Percentiles rank a stretch among this genome's conserved stretches.
Evolutionary conservation across 306 rosid species (phyloP).

Genomic region (Quercus berberidifolia): DNA sequence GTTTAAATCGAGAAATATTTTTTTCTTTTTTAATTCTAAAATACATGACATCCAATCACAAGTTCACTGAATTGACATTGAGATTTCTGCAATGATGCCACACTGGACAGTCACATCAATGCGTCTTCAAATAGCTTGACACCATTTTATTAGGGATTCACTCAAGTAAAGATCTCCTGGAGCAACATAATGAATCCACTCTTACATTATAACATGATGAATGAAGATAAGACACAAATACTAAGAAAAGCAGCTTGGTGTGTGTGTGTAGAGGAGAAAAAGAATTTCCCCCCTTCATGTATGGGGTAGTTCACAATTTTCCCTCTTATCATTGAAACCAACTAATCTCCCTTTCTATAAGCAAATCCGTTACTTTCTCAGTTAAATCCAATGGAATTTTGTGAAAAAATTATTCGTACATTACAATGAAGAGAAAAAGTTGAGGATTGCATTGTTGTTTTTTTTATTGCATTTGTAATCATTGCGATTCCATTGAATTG

Average conservation of each 20-base stretch:
- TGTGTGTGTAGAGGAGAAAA: no score
- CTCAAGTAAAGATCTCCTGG: background rate
- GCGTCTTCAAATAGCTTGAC: background rate
- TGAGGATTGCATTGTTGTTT: no score
- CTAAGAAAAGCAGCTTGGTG: background rate
- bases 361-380: background rate
- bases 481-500: no score
- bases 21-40: background rate
- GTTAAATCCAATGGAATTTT: no score
- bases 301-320: no score
- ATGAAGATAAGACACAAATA: no score
- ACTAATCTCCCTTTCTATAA: no score
- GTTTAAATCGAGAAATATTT: background rate
- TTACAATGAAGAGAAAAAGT: no score
- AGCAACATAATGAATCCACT: background rate
- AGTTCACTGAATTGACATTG: background rate
- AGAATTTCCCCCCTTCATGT: no score
- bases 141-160: background rate
- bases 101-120: background rate
- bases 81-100: background rate
- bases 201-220: background rate
- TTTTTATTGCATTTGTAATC: no score
- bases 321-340: no score
- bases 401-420: no score
- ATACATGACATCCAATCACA: background rate